Evolutionary conservation across 192 early-diverging fungal species (phyloP).

Genomic region (Coemansia sp.): DNA sequence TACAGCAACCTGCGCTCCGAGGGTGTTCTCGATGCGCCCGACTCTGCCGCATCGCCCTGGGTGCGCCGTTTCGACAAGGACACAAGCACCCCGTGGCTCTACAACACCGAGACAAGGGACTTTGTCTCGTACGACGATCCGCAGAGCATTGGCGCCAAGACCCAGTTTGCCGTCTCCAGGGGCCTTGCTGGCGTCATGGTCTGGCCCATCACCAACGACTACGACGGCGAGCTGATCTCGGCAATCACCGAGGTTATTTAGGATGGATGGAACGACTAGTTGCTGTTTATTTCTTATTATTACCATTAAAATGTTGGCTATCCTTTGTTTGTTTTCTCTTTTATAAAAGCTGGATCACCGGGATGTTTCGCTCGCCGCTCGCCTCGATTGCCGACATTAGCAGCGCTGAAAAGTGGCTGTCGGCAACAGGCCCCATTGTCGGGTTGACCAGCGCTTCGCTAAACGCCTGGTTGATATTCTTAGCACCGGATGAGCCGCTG

Average conservation of each 20-base stretch:
- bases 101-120: constrained; percentile 57
- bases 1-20: constrained; percentile 64
- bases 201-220: constrained; percentile 69
- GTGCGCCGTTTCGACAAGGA: constrained; percentile 60
- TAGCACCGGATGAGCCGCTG: too few relatives aligned
- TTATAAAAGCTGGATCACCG: constrained; percentile 25
- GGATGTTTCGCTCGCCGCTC: constrained; percentile 18
- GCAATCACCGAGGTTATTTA: constrained; percentile 13
- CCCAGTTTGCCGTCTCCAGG: constrained; percentile 37
- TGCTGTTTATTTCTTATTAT: background rate
- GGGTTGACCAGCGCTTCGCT: constrained; percentile 19
- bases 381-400: constrained; percentile 29
- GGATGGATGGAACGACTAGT: background rate
- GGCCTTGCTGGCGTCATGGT: constrained; percentile 71
- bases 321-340: too few relatives aligned
- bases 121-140: constrained; percentile 73
- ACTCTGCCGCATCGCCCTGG: constrained; percentile 61
- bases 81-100: constrained; percentile 71
- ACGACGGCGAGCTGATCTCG: constrained; percentile 56
- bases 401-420: constrained; percentile 25
- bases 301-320: background rate
- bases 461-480: constrained; percentile 15
- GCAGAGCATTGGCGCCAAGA: constrained; percentile 55
- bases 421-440: constrained; percentile 11
- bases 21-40: constrained; percentile 43